Conservation (phyloP, 106 monocot species). For the Cymbidium sinense region DNA sequence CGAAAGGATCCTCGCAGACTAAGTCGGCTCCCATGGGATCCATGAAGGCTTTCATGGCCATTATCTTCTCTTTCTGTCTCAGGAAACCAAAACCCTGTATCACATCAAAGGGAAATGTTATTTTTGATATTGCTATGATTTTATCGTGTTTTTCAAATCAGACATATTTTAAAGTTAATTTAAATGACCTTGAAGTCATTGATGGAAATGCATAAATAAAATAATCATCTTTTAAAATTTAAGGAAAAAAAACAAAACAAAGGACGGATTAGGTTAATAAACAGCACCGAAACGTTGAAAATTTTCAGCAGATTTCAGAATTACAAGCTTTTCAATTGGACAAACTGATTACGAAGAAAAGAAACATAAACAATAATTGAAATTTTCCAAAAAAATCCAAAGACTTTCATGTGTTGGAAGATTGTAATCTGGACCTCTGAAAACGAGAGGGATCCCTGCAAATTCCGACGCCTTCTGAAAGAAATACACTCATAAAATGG, state of each 20-base stretch:
- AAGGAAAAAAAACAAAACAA: neutral
- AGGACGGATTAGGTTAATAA: neutral
- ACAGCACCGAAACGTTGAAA: neutral
- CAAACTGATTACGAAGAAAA: neutral
- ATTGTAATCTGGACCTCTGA: neutral
- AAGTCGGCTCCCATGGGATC: constrained; percentile 7
- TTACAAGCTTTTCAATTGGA: neutral
- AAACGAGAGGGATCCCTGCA: neutral
- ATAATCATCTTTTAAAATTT: neutral
- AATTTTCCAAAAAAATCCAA: too few species aligned
- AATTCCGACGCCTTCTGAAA: neutral
- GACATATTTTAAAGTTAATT: neutral
- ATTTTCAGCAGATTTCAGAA: neutral
- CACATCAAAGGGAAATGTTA: neutral
- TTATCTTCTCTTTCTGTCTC: neutral
- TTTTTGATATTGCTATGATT: neutral
- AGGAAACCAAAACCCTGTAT: constrained; percentile 1
- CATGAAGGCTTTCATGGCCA: constrained; percentile 1
- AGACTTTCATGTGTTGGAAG: too few species aligned
- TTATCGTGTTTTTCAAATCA: neutral
- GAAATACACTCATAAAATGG: neutral
- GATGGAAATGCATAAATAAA: neutral
- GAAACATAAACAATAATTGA: too few species aligned
- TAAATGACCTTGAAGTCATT: too few species aligned
- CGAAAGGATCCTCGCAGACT: constrained; percentile 32